Base-by-base conservation (phyloP, 768 basidiomycete genomes). In the Rhodosporidiobolus odoratus region DNA sequence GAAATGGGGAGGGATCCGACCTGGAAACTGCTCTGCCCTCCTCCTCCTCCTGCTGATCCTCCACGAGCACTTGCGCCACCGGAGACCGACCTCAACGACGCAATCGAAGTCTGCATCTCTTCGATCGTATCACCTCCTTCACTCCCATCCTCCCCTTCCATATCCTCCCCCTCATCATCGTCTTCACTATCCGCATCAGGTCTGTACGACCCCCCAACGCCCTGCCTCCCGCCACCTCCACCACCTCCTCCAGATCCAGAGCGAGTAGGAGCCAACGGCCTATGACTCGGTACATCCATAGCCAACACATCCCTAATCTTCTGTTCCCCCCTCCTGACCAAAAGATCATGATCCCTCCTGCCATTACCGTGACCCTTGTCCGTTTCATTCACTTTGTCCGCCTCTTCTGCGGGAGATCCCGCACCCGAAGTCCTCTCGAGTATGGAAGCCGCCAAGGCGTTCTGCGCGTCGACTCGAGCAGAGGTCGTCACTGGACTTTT, bases 1-100 rank as follows among this genome's bases (percentile, higher is more conserved):
- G 66, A 45, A 34, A 74, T 74, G 23, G 73, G 73, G 4, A 74
- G 62, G 1, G 66, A 68, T 0, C 73, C 73, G 30, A 74, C 73
- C 8, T 53, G 62, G 19, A 62, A 56, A 5, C 54, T 64, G 54
- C 16, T 34, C 3, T 12, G 25, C 21, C 27, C n/a, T n/a, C 19
- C 27, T 40, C 27, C 40, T 23, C 27, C 5, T 19, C 27, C 13
- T 38, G 23, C 23, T 13, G 47, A 32, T 35, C 30, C 19, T 15
- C 4, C 19, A 2, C 32, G 35, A 38, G 61, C 35, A 30, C 23
- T 30, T 21, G n/a, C 43, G 40, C 56, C 23, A 34, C 45, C 34
- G 54, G 43, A 35, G 53, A 2, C 27, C 6, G 43, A 47, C 23
- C 21, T 30, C 35, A 6, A 32, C 53, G 23, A 63, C 62, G 32